Evolutionary conservation across 495 filamentous ascomycete species (phyloP).

Genomic region (Annulohypoxylon maeteangense): DNA sequence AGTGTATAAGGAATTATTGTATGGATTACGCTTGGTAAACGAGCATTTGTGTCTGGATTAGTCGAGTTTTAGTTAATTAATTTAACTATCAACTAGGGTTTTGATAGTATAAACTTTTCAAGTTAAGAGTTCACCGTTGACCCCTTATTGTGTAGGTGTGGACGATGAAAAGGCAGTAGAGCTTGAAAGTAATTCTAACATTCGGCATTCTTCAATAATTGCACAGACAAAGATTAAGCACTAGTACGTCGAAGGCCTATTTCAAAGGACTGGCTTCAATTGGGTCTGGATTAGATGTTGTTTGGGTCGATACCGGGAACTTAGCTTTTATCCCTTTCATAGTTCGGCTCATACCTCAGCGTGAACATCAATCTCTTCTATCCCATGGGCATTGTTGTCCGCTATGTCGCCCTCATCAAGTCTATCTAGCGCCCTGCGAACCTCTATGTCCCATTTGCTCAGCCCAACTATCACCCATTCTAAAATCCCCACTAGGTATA

Average conservation of each 20-base stretch:
- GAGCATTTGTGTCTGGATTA: conserved; percentile 19
- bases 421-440: conserved; percentile 77
- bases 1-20: conserved; percentile 11
- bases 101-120: conserved; percentile 24
- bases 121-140: neutral
- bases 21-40: conserved; percentile 16
- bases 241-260: neutral
- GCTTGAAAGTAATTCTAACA: too few species aligned
- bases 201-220: neutral
- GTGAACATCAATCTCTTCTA: conserved; percentile 1
- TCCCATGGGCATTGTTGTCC: neutral
- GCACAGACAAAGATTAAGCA: neutral
- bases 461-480: conserved; percentile 85
- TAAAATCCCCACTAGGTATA: conserved; percentile 81
- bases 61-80: conserved; percentile 31
- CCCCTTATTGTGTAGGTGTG: neutral
- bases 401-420: conserved; percentile 68
- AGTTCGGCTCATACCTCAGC: conserved; percentile 24
- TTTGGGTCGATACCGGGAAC: neutral
- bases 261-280: neutral
- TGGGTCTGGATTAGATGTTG: neutral
- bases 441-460: conserved; percentile 83
- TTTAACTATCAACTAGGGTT: conserved; percentile 30
- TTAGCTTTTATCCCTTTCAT: neutral
- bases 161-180: neutral